phyloP scores from a whole-genome alignment of 441 rosid species.

The Iberis amara region DNA sequence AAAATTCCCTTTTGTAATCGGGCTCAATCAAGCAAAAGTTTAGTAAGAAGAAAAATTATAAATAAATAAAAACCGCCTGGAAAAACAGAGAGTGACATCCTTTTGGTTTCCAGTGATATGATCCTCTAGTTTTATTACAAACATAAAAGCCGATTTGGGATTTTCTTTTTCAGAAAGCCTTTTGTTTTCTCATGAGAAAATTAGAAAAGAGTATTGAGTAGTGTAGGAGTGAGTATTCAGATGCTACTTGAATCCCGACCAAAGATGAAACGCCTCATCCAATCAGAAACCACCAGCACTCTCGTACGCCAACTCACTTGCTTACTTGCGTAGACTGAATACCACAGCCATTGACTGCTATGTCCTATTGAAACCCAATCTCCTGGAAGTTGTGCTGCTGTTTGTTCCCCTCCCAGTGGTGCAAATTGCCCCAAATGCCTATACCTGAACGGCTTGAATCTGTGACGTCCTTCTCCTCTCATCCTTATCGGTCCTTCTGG shows the following conservation, averaged over 20 bases:
- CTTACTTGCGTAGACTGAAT: conserved; percentile 73
- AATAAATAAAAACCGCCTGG: not conserved
- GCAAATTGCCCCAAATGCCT: conserved; percentile 63
- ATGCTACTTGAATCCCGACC: conserved; percentile 64
- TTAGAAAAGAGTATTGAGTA: not conserved
- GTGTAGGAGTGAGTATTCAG: conserved; percentile 8
- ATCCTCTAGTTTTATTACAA: not conserved
- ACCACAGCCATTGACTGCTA: conserved; percentile 67
- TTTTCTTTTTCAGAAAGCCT: not conserved
- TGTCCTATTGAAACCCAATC: conserved; percentile 64
- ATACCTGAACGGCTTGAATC: conserved; percentile 86
- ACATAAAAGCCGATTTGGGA: not conserved
- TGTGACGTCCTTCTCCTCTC: conserved; percentile 91
- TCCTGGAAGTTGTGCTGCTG: conserved; percentile 67
- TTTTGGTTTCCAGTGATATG: too few relatives aligned
- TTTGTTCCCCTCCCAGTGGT: conserved; percentile 65
- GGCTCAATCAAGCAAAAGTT: too few relatives aligned
- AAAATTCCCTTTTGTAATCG: too few relatives aligned
- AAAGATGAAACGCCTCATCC: conserved; percentile 51
- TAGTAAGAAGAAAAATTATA: too few relatives aligned
- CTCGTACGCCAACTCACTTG: conserved; percentile 70
- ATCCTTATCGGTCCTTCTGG: conserved; percentile 96
- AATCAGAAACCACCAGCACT: conserved; percentile 50
- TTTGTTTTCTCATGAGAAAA: not conserved
- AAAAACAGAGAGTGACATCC: not conserved